Evolutionary conservation across 139 green algal genomes (phyloP), one percentile per base, ranked within the genome.

Genomic region (Coelastrella sp.): DNA sequence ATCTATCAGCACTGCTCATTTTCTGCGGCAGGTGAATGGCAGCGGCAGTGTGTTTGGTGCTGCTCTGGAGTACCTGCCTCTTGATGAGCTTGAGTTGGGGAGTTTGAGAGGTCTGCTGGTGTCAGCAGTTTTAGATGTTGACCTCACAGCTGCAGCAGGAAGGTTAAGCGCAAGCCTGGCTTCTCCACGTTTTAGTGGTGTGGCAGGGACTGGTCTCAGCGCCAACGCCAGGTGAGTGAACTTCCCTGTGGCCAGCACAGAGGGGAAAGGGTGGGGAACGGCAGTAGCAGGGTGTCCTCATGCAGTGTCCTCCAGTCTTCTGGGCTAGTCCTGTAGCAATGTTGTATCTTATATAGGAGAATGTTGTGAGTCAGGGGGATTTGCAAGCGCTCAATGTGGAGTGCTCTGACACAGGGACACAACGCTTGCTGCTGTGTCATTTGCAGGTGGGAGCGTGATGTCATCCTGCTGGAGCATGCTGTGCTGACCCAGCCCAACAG

Each of bases 11-110:
- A 81, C 51, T 57, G 45, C 45, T 2, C 45, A 21, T 45, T 41
- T 30, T 41, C 27, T 71, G 37, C 67, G 32, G 35, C 69, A 79
- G 69, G 69, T 82, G 35, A 84, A 84, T 50, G 60, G 38, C 2
- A 35, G 25, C 17, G 78, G 78, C 60, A 66, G 38, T 50, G 78
- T 37, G 8, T 84, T 84, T 76, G 78, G 34, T 66, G 78, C 62
- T 51, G 82, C 71, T 7, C 50, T 75, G 27, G 82, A 87, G 41
- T 87, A 90, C 50, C 83, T 98, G 66, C 90, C 86, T 62, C 89
- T 98, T 32, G 96, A 98, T 79, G 95, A 98, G 84, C 89, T 98
- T 69, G 96, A 98, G 89, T 90, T 96, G 50, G 96, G 92, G 38
- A 95, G 88, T 5, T 90, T 98, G 86, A 76, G 96, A 13, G 96